phyloP scores from a whole-genome alignment of 306 rosid genomes.

The Vigna angularis region DNA sequence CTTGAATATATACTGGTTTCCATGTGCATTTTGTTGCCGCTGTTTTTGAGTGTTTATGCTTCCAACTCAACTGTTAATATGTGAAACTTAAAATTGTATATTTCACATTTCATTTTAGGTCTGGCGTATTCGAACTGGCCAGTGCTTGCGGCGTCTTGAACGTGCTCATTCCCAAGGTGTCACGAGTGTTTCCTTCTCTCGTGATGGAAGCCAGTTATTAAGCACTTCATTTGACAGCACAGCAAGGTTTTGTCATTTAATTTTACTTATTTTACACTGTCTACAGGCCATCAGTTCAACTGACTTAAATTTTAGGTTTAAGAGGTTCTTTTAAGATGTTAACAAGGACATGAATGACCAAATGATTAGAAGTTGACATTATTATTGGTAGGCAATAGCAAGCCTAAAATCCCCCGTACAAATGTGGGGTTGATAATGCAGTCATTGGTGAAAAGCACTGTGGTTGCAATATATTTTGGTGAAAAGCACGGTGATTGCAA shows the following conservation, averaged over 20 bases:
- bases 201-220: conserved; percentile 97
- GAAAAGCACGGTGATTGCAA: background rate
- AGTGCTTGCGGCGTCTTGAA: conserved; percentile 99
- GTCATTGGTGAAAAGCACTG: background rate
- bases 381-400: conserved; percentile 5
- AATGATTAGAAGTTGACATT: conserved; percentile 13
- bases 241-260: conserved; percentile 67
- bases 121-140: conserved; percentile 98
- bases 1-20: conserved; percentile 9
- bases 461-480: background rate
- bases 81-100: conserved; percentile 9
- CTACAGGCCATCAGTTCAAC: conserved; percentile 10
- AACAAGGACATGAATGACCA: conserved; percentile 21
- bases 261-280: conserved; percentile 20
- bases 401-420: background rate
- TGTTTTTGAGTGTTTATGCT: conserved; percentile 23
- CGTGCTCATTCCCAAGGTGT: conserved; percentile 97
- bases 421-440: background rate
- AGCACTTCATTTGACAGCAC: conserved; percentile 98
- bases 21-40: background rate
- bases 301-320: background rate
- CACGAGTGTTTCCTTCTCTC: conserved; percentile 91
- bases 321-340: conserved; percentile 21
- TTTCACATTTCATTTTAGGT: conserved; percentile 60
- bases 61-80: conserved; percentile 12